phyloP scores from a whole-genome alignment of 2,329 filamentous ascomycete genomes.

The Fusarium protoensiforme region DNA sequence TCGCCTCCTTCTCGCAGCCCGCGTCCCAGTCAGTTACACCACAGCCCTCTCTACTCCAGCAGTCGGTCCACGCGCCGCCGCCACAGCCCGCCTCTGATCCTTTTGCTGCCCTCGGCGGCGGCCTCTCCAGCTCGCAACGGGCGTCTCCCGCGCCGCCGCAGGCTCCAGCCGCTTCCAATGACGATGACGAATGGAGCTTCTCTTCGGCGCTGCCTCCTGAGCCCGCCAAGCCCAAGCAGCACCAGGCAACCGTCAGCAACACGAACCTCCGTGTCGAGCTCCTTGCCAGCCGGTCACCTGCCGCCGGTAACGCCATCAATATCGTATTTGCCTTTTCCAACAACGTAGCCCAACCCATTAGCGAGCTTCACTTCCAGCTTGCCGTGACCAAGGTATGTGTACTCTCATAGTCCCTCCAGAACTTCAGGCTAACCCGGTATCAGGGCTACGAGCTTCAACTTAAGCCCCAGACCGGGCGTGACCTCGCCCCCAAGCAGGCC shows the following conservation, averaged over 20 bases:
- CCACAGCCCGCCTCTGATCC: conserved; percentile 59
- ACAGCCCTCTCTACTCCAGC: conserved; percentile 60
- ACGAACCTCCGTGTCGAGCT: conserved; percentile 79
- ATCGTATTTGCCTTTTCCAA: conserved; percentile 89
- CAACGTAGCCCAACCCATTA: conserved; percentile 75
- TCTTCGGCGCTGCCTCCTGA: conserved; percentile 82
- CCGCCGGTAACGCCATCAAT: conserved; percentile 68
- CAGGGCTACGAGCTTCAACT: conserved; percentile 85
- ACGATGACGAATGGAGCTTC: conserved; percentile 96
- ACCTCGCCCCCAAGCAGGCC: conserved; percentile 77
- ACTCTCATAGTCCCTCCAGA: neutral
- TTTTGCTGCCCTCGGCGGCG: conserved; percentile 60
- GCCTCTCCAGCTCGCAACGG: conserved; percentile 40
- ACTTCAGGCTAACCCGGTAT: conserved; percentile 11
- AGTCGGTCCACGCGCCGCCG: conserved; percentile 59
- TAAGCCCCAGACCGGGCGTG: conserved; percentile 85
- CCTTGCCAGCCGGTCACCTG: conserved; percentile 69
- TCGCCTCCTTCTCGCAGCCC: conserved; percentile 66
- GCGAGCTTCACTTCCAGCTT: conserved; percentile 88
- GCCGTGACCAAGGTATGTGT: conserved; percentile 90
- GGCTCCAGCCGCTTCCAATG: conserved; percentile 53
- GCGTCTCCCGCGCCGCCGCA: conserved; percentile 41
- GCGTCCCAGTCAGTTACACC: conserved; percentile 65
- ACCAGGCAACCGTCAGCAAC: conserved; percentile 75
- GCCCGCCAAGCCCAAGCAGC: conserved; percentile 65